Evolutionary conservation across 2,329 filamentous ascomycete genomes (phyloP), one percentile per base, ranked within the genome.

Genomic region (Pseudocercospora fijiensis): DNA sequence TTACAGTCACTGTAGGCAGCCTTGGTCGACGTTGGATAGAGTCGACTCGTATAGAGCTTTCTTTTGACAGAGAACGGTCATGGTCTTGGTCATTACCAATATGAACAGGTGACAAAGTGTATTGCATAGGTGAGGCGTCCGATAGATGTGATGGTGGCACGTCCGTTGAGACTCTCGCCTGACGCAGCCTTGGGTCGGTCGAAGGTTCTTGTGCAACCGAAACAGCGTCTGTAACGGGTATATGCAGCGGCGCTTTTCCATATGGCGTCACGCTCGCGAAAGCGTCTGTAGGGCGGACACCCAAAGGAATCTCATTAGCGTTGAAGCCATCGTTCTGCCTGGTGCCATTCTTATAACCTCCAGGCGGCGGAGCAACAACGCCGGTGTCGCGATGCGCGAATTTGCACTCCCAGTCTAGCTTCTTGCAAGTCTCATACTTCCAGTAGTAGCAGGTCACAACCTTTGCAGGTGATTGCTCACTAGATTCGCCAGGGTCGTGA

Each of bases 401-500:
- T 11, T 41, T 26, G 58, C 70, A 70, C 18, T 52, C 33, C 16
- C 41, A 28, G 8, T 64, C 65, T 18, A 47, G 13, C 11, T 64
- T 65, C 0, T 26, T 64, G 58, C 70, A 72, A 9, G 7, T 47
- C 0, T 61, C 58, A 9, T 43, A 20, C 4, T 47, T 58, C 71
- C 70, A 72, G 30, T 61, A 67, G 43, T 60, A 61, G 55, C 71
- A 73, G 2, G 70, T 71, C 18, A 63, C 62, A n/a, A 59, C 59
- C 18, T 56, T 49, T 16, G 30, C 27, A 18, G 45, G 26, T 16
- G 61, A 27, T 1, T 5, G 27, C 20, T 53, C 52, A 16, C 16
- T n/a, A 11, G 20, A 30, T 18, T 9, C 49, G 20, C 16, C 22
- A 9, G 26, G 8, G 11, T 18, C 13, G 16, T 55, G 28, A 30